These are phyloP conservation scores for Pseudomonodictys pantanalensis DNA, from an alignment of 495 filamentous ascomycete genomes.

Conservation along the genomic window DNA sequence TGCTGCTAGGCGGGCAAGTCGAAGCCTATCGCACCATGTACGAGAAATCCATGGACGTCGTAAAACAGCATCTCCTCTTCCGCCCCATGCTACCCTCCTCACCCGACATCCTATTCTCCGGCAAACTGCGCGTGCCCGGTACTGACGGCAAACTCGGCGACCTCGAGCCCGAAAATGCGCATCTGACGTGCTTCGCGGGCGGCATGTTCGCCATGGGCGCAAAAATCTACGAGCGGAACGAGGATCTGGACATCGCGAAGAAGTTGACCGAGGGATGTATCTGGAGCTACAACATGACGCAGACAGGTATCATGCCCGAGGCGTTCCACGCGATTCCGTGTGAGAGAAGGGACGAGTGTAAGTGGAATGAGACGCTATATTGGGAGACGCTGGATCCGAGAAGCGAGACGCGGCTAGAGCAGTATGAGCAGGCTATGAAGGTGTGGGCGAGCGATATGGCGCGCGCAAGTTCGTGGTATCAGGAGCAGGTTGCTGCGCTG, in stretches of 20 bases:
- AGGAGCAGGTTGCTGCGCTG: slow-evolving; percentile 12
- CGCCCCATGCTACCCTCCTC: slow-evolving; percentile 76
- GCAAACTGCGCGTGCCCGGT: slow-evolving; percentile 51
- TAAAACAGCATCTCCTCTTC: slow-evolving; percentile 75
- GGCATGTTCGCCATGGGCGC: slow-evolving; percentile 92
- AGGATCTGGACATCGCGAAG: slow-evolving; percentile 76
- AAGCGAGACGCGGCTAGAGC: neutral
- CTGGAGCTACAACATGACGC: slow-evolving; percentile 82
- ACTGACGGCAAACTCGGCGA: slow-evolving; percentile 37
- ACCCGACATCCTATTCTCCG: slow-evolving; percentile 72
- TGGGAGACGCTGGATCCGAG: slow-evolving; percentile 29
- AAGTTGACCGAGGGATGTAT: slow-evolving; percentile 90
- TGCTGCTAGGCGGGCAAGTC: slow-evolving; percentile 77
- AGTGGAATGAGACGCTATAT: slow-evolving; percentile 66
- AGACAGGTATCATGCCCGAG: slow-evolving; percentile 81
- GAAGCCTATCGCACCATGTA: slow-evolving; percentile 84
- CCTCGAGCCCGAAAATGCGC: slow-evolving; percentile 61
- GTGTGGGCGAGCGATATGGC: slow-evolving; percentile 15
- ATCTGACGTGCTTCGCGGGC: slow-evolving; percentile 86
- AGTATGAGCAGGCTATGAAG: slow-evolving; percentile 21
- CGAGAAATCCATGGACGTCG: slow-evolving; percentile 63
- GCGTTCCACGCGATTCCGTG: slow-evolving; percentile 64
- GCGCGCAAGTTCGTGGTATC: slow-evolving; percentile 13
- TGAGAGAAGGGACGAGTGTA: slow-evolving; percentile 60
- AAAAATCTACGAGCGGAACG: slow-evolving; percentile 74